These are phyloP conservation scores for Dothistroma pini DNA, from an alignment of 2,329 filamentous ascomycete species.

Conservation along the genomic window DNA sequence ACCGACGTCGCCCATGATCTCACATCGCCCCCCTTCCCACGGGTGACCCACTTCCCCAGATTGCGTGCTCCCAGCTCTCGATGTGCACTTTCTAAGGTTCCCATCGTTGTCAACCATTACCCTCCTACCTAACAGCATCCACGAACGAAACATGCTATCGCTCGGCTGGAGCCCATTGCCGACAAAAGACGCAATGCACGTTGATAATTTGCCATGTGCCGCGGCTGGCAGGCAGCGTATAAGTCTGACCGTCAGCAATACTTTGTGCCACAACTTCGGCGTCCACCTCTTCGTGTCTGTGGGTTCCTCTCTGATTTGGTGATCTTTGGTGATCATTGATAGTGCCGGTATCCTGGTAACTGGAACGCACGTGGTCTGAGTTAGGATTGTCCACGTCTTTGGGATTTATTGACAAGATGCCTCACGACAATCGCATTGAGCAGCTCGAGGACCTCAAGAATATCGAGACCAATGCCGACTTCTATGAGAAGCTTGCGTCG, in stretches of 20 bases:
- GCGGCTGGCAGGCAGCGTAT: not conserved
- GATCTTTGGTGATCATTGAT: not conserved
- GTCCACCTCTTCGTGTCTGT: not conserved
- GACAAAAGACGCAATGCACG: not conserved
- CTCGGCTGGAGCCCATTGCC: not conserved
- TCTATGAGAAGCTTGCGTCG: constrained; percentile 29
- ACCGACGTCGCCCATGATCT: not conserved
- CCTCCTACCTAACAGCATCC: not conserved
- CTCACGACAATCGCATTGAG: constrained; percentile 27
- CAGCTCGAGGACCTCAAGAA: constrained; percentile 30
- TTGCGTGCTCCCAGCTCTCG: constrained; percentile 14
- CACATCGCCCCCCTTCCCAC: not conserved
- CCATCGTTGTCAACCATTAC: not conserved
- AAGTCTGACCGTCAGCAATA: not conserved
- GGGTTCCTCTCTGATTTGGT: not conserved
- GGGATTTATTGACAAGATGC: constrained; percentile 15
- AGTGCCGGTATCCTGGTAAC: not conserved
- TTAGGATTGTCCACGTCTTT: not conserved
- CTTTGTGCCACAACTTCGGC: not conserved
- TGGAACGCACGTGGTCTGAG: not conserved
- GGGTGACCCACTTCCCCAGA: constrained; percentile 10
- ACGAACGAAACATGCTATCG: not conserved
- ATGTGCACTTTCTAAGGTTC: constrained; percentile 16
- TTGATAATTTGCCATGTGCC: not conserved
- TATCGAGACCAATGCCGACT: constrained; percentile 27